Conservation (phyloP, 2,329 filamentous ascomycete genomes). For the Trichoderma brevicompactum region DNA sequence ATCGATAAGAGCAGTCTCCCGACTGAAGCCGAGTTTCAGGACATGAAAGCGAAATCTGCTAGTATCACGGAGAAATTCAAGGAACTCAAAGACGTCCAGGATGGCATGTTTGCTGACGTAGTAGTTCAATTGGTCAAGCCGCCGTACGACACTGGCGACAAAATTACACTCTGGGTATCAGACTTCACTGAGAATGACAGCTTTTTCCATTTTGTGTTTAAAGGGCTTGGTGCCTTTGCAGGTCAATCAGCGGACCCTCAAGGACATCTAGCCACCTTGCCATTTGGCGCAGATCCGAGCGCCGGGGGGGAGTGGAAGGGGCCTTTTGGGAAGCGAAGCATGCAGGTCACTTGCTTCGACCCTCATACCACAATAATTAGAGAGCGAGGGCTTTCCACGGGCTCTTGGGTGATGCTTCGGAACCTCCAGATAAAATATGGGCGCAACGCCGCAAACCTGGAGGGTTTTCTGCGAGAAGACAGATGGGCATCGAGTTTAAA, state of each 20-base stretch:
- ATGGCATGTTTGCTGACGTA: constrained; percentile 66
- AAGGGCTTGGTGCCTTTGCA: constrained; percentile 39
- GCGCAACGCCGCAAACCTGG: constrained; percentile 59
- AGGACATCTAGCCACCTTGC: constrained; percentile 53
- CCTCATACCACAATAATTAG: constrained; percentile 66
- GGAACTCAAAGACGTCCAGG: constrained; percentile 65
- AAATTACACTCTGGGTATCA: constrained; percentile 70
- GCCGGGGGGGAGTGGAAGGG: constrained; percentile 63
- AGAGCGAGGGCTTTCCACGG: constrained; percentile 55
- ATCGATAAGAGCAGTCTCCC: constrained; percentile 52
- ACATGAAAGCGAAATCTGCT: constrained; percentile 44
- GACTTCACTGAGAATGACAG: constrained; percentile 77
- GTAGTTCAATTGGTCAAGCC: constrained; percentile 69
- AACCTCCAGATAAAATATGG: constrained; percentile 74
- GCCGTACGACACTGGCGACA: constrained; percentile 51
- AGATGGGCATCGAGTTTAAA: constrained; percentile 46
- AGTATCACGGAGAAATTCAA: constrained; percentile 62
- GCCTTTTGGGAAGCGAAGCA: constrained; percentile 71
- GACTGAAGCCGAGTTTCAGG: constrained; percentile 48
- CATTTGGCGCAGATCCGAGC: constrained; percentile 31
- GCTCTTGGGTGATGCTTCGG: constrained; percentile 66
- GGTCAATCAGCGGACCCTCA: constrained; percentile 57
- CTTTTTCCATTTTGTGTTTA: constrained; percentile 59
- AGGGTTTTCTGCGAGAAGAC: constrained; percentile 73
- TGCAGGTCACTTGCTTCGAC: constrained; percentile 73